Conservation (phyloP, 2,329 filamentous ascomycete genomes). For the Zymoseptoria tritici region DNA sequence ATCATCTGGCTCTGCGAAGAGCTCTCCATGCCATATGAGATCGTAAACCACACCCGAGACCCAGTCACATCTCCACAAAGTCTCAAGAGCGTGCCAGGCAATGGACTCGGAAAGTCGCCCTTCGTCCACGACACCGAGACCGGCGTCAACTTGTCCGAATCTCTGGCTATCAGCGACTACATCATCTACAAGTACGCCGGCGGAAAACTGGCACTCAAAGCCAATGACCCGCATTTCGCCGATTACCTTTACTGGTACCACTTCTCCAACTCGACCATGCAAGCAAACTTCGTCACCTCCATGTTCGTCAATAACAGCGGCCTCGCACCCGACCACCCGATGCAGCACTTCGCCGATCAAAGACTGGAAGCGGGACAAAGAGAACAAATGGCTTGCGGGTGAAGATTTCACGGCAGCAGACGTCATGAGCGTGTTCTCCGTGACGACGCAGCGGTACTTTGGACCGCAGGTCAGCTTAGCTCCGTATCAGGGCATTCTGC, state of each 20-base stretch:
- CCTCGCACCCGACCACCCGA: constrained; percentile 23
- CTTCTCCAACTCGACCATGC: constrained; percentile 29
- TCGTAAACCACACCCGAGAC: constrained; percentile 39
- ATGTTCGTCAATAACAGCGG: constrained; percentile 20
- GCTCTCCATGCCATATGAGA: constrained; percentile 47
- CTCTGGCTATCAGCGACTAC: constrained; percentile 54
- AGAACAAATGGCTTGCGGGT: constrained; percentile 51
- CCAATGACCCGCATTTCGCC: constrained; percentile 43
- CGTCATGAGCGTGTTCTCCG: constrained; percentile 52
- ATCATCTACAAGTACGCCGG: constrained; percentile 47
- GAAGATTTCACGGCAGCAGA: constrained; percentile 57
- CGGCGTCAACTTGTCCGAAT: constrained; percentile 49
- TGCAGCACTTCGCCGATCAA: constrained; percentile 25
- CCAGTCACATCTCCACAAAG: constrained; percentile 28
- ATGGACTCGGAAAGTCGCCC: constrained; percentile 30
- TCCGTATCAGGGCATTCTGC: constrained; percentile 21
- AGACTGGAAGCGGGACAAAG: constrained; percentile 28
- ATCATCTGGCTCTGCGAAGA: constrained; percentile 59
- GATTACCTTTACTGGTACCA: constrained; percentile 57
- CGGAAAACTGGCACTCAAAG: constrained; percentile 43
- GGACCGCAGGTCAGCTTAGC: constrained; percentile 27
- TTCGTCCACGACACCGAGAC: constrained; percentile 50
- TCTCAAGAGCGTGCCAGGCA: constrained; percentile 11
- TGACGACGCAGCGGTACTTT: constrained; percentile 55
- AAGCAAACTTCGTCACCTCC: constrained; percentile 26